Evolutionary conservation across 2,329 filamentous ascomycete genomes (phyloP).

Genomic region (Apiospora kogelbergensis): DNA sequence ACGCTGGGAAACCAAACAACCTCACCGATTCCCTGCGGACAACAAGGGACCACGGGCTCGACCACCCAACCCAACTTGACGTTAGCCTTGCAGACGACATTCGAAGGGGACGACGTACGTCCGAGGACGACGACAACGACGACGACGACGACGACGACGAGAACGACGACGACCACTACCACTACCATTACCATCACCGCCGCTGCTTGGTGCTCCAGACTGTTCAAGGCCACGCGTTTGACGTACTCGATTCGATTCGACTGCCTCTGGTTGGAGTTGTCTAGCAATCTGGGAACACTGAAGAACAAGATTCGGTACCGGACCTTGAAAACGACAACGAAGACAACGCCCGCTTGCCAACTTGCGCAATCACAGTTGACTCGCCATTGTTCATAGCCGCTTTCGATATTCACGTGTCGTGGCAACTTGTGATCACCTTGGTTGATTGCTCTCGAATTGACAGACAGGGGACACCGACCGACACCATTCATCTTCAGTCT

Average conservation of each 20-base stretch:
- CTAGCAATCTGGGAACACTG: neutral
- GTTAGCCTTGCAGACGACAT: neutral
- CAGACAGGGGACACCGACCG: neutral
- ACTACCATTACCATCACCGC: no score
- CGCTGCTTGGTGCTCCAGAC: neutral
- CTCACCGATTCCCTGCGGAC: neutral
- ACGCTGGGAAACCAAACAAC: neutral
- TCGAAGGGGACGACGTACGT: neutral
- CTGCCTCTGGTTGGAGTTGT: neutral
- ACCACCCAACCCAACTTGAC: neutral
- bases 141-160: neutral
- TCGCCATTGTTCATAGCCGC: neutral
- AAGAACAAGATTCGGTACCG: neutral
- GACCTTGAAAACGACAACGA: neutral
- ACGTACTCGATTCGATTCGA: neutral
- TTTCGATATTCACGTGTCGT: neutral
- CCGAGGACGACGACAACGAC: neutral
- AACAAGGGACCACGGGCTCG: constrained; percentile 1
- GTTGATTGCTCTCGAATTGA: neutral
- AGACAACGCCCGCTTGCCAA: neutral
- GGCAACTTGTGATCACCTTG: neutral
- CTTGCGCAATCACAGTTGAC: neutral
- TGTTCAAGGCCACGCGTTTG: neutral
- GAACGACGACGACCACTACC: neutral
- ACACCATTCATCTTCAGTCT: neutral